A percentile compares a stretch with the other conserved stretches of the same genome.
Evolutionary conservation across 169 alveolate genomes (phyloP).

Genomic region (Cryptosporidium felis): DNA sequence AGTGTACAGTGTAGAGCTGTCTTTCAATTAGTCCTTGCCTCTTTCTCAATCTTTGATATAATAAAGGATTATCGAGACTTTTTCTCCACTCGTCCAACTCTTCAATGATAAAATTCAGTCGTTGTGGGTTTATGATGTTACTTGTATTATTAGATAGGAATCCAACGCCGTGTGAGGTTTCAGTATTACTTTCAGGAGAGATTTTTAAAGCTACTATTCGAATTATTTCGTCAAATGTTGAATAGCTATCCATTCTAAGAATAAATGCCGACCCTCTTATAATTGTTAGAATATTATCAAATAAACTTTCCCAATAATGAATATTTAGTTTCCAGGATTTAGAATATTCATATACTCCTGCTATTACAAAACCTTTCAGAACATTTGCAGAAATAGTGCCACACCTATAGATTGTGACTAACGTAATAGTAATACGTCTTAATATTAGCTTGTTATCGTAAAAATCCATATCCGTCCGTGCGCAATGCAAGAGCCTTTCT

Average conservation of each 20-base stretch:
- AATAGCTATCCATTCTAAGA: constrained; percentile 2
- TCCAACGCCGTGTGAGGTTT: too few relatives aligned
- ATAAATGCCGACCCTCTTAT: constrained; percentile 21
- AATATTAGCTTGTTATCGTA: constrained; percentile 17
- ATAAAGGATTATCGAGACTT: background rate
- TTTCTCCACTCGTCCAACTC: constrained; percentile 39
- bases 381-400: constrained; percentile 21
- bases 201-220: background rate
- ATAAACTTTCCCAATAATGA: constrained; percentile 50
- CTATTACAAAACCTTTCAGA: background rate
- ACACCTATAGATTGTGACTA: constrained; percentile 34
- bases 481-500: background rate
- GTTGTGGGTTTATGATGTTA: background rate
- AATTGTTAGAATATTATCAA: constrained; percentile 43
- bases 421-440: constrained; percentile 7
- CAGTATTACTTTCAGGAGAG: background rate
- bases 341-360: constrained; percentile 16
- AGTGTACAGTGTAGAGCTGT: constrained; percentile 20
- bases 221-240: constrained; percentile 7
- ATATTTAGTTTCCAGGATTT: background rate
- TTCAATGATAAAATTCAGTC: constrained; percentile 30
- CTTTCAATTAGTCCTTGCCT: constrained; percentile 46
- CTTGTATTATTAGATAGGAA: too few relatives aligned
- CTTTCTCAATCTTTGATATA: background rate
- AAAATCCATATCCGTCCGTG: background rate